These are phyloP conservation scores for Ogataea salicorniae DNA, from an alignment of 805 yeast genomes.

Conservation along the genomic window DNA sequence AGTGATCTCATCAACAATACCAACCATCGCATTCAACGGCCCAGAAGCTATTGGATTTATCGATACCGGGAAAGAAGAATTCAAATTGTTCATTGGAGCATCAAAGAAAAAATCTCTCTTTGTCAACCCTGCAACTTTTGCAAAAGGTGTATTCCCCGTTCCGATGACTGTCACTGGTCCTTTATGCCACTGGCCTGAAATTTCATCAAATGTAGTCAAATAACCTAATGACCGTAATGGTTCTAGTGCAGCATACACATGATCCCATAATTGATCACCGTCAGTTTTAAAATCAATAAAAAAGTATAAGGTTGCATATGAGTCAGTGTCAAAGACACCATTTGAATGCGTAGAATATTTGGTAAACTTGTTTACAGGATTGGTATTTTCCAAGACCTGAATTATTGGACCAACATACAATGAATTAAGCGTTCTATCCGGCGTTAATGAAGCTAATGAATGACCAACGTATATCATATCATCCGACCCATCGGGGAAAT, in stretches of 20 bases:
- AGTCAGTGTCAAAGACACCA: conserved; percentile 33
- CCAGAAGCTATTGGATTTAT: conserved; percentile 32
- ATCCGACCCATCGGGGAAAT: conserved; percentile 30
- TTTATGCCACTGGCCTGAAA: conserved; percentile 28
- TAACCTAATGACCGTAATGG: conserved; percentile 43
- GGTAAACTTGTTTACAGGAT: conserved; percentile 26
- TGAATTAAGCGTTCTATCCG: conserved; percentile 39
- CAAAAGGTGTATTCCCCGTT: conserved; percentile 58
- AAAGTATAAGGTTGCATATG: conserved; percentile 46
- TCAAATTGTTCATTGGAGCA: conserved; percentile 38
- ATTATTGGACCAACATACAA: conserved; percentile 49
- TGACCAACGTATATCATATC: conserved; percentile 55
- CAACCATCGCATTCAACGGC: conserved; percentile 19
- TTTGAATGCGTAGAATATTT: conserved; percentile 4
- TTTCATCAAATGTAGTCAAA: conserved; percentile 42
- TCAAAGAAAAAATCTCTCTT: conserved; percentile 42
- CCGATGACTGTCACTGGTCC: conserved; percentile 58
- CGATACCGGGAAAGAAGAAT: conserved; percentile 11
- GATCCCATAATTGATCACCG: conserved; percentile 43
- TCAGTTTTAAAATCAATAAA: conserved; percentile 60
- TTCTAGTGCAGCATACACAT: conserved; percentile 38
- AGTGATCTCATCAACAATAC: conserved; percentile 8
- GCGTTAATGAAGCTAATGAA: conserved; percentile 39
- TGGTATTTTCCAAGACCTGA: conserved; percentile 41
- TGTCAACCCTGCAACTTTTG: conserved; percentile 22